phyloP scores from a whole-genome alignment of 2,329 filamentous ascomycete species.

The Ophiognomonia clavigignenti-juglandacearum region DNA sequence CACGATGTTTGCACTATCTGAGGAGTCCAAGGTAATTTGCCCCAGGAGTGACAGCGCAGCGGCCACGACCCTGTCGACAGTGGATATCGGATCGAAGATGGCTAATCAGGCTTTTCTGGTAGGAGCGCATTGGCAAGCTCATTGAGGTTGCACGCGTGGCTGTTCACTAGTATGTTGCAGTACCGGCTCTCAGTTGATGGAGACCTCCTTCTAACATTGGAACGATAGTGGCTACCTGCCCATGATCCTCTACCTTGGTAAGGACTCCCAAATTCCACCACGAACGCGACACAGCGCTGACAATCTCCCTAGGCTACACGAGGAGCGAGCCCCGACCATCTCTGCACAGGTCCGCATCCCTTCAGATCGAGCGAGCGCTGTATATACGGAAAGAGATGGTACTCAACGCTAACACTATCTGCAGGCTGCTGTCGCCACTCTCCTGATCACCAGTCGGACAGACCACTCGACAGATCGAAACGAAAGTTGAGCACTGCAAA shows the following conservation, averaged over 20 bases:
- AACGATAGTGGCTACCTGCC: constrained; percentile 80
- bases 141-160: constrained; percentile 91
- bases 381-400: too few relatives aligned
- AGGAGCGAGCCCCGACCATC: constrained; percentile 88
- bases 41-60: too few relatives aligned
- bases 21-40: constrained; percentile 98
- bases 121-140: constrained; percentile 98
- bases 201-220: constrained; percentile 28
- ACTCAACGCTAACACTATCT: constrained; percentile 10
- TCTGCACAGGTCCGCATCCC: constrained; percentile 12
- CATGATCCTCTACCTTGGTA: constrained; percentile 92
- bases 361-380: too few relatives aligned
- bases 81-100: too few relatives aligned
- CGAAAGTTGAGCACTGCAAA: background rate
- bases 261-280: constrained; percentile 6
- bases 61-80: too few relatives aligned
- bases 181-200: background rate
- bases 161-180: constrained; percentile 80
- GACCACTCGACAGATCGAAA: background rate
- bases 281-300: constrained; percentile 13
- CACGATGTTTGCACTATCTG: constrained; percentile 69
- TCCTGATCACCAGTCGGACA: constrained; percentile 38
- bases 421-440: constrained; percentile 38
- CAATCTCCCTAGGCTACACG: constrained; percentile 66
- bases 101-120: constrained; percentile 15